phyloP scores from a whole-genome alignment of 2,329 filamentous ascomycete species.

The Trichoderma harzianum region DNA sequence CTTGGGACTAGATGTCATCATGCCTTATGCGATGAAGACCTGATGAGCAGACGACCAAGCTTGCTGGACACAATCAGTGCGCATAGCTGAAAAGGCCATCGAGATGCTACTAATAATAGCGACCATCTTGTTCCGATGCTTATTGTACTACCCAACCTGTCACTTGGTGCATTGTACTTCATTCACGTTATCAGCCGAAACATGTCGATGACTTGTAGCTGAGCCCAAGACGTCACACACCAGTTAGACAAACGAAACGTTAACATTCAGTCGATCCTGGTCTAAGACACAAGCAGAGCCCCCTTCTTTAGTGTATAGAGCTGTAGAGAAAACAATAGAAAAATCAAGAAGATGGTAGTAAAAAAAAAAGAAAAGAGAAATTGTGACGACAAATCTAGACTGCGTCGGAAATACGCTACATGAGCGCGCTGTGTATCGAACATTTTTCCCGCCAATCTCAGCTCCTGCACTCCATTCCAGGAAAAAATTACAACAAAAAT shows the following conservation, averaged over 20 bases:
- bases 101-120: constrained; percentile 5
- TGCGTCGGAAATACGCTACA: constrained; percentile 12
- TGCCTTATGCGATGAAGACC: not conserved
- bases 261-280: constrained; percentile 18
- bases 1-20: constrained; percentile 7
- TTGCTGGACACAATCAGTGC: not conserved
- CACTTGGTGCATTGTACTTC: not conserved
- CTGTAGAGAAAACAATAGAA: not conserved
- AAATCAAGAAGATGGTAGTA: not conserved
- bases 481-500: constrained; percentile 17
- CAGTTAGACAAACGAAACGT: constrained; percentile 17
- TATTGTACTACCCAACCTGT: not conserved
- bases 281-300: constrained; percentile 18
- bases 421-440: constrained; percentile 11
- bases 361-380: not conserved
- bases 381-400: constrained; percentile 5
- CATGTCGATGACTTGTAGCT: not conserved
- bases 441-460: not conserved
- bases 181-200: not conserved
- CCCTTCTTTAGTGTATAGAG: not conserved
- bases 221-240: constrained; percentile 7
- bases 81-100: not conserved
- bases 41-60: not conserved
- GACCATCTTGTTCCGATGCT: not conserved
- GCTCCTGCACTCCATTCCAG: constrained; percentile 14